Conservation (phyloP, 1,284 basidiomycete genomes). For the Ustilago lituana region DNA sequence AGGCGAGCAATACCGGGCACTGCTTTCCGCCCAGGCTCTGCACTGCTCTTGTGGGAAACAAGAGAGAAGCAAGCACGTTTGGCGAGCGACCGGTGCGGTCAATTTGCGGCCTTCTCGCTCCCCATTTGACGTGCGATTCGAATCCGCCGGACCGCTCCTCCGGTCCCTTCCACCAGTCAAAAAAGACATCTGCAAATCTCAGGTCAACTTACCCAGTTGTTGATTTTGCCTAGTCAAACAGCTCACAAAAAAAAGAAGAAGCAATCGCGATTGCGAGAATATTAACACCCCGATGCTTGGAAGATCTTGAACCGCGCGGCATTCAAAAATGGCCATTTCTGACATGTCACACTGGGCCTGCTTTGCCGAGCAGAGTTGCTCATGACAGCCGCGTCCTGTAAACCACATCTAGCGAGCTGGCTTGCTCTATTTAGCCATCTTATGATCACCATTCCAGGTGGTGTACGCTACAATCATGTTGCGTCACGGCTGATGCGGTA, state of each 20-base stretch:
- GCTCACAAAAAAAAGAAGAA: too few relatives aligned
- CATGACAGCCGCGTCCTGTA: background rate
- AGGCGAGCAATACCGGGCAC: too few relatives aligned
- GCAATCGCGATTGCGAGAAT: too few relatives aligned
- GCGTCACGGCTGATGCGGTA: too few relatives aligned
- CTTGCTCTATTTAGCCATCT: background rate
- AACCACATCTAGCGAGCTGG: too few relatives aligned
- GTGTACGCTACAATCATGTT: too few relatives aligned
- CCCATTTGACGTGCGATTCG: background rate
- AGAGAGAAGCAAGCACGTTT: background rate
- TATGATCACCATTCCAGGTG: too few relatives aligned
- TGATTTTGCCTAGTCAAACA: too few relatives aligned
- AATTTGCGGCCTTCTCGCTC: constrained; percentile 40
- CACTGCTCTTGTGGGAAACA: background rate
- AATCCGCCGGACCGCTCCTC: constrained; percentile 38
- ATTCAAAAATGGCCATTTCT: background rate
- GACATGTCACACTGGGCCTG: constrained; percentile 32
- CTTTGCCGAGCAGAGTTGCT: background rate
- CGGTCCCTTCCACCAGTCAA: too few relatives aligned
- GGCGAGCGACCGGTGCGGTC: constrained; percentile 23
- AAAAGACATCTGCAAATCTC: too few relatives aligned
- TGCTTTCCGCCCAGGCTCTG: too few relatives aligned
- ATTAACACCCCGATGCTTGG: background rate
- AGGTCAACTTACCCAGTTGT: too few relatives aligned
- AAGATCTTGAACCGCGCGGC: background rate